Evolutionary conservation across 1,139 yeast genomes (phyloP), one percentile per base, ranked within the genome.

Genomic region (Scheffersomyces insectosa): DNA sequence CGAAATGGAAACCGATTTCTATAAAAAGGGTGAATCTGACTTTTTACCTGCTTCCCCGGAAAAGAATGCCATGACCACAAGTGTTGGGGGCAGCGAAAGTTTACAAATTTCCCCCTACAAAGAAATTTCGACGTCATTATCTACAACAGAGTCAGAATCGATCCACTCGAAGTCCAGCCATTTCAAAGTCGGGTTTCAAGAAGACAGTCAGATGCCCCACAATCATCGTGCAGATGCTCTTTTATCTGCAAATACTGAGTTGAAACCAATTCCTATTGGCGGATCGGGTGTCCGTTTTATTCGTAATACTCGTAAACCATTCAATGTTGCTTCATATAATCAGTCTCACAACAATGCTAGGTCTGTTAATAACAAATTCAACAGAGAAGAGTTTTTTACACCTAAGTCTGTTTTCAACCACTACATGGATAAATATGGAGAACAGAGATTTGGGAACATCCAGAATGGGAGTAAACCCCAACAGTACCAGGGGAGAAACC

Each of bases 381-480:
- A 79, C 53, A 73, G 91, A 46, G 85, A 82, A 51, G 91, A 85
- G 57, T 83, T 77, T 52, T 85, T 85, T 57, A 85, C 95, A 2
- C 95, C 95, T 2, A 86, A 85, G 46, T 82, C 90, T 23, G 85
- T 82, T 5, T 79, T 82, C 53, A 80, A 79, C 49, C 85, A 82
- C 53, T 85, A 84, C 57, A 77, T 85, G 85, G 88, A 81, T 52
- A 85, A 84, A 52, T 82, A 82, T 49, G 80, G 82, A 33, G 82
- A 72, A 47, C 60, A 67, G 50, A 55, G 62, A 45, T 59, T 48
- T 41, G 57, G 55, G 36, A 44, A 38, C 36, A 41, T 43, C 16
- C 46, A 40, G 33, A 49, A 46, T 9, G 42, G 41, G 16, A 46
- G 59, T 33, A 42, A 42, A 34, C 55, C 45, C 37, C 42, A 29